phyloP scores from a whole-genome alignment of 1,284 basidiomycete genomes.

The Puccinia coronata region DNA sequence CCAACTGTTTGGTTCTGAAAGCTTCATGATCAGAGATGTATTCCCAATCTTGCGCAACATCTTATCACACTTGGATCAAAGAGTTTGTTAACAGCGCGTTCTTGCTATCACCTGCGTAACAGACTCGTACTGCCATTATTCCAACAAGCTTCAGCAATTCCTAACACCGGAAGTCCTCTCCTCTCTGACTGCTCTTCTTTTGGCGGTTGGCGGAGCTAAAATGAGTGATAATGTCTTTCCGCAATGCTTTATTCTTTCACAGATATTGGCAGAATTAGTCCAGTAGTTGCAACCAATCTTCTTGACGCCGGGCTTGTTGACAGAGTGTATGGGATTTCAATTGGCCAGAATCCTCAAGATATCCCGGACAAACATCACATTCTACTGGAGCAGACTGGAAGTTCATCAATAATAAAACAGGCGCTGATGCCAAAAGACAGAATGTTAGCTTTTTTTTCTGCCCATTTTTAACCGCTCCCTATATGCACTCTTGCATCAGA shows the following conservation, averaged over 20 bases:
- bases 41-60: slow-evolving; percentile 91
- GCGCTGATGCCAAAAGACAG: slow-evolving; percentile 48
- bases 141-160: slow-evolving; percentile 77
- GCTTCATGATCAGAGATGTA: slow-evolving; percentile 84
- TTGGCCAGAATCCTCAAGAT: slow-evolving; percentile 77
- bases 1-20: slow-evolving; percentile 90
- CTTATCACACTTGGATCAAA: slow-evolving; percentile 83
- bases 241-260: slow-evolving; percentile 81
- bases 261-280: slow-evolving; percentile 75
- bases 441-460: slow-evolving; percentile 21
- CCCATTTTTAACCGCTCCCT: background rate
- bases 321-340: slow-evolving; percentile 87
- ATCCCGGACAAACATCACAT: slow-evolving; percentile 64
- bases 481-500: background rate
- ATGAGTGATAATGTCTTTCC: slow-evolving; percentile 82
- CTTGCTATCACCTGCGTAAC: slow-evolving; percentile 87
- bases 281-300: slow-evolving; percentile 78
- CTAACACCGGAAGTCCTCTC: slow-evolving; percentile 78
- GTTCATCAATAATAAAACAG: slow-evolving; percentile 46
- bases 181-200: slow-evolving; percentile 78
- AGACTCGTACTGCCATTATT: slow-evolving; percentile 79
- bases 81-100: slow-evolving; percentile 88
- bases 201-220: slow-evolving; percentile 72
- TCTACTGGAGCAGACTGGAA: slow-evolving; percentile 59
- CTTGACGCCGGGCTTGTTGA: slow-evolving; percentile 86